Evolutionary conservation across 352 stramenopile genomes (phyloP).

Genomic region (Pythium sp.): DNA sequence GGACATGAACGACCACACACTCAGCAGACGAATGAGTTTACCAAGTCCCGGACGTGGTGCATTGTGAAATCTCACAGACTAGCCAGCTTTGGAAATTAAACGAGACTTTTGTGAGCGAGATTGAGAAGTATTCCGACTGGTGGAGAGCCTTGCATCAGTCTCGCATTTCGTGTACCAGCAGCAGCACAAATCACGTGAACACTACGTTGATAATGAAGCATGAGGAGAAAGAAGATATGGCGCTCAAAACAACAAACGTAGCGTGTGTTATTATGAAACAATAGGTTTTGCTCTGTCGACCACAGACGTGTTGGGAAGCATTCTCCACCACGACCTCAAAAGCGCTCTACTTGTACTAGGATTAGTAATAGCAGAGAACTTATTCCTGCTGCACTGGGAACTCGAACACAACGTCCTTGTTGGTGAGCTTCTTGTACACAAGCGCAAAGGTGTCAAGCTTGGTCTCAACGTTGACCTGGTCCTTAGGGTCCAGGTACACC

Average conservation of each 20-base stretch:
- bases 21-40: neutral
- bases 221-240: neutral
- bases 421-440: conserved; percentile 99
- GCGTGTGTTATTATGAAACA: conserved; percentile 8
- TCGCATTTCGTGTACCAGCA: neutral
- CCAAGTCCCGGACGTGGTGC: neutral
- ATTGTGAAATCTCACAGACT: neutral
- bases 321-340: neutral
- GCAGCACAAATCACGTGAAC: neutral
- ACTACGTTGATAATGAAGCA: neutral
- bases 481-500: conserved; percentile 98
- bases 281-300: conserved; percentile 47
- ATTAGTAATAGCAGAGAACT: conserved; percentile 24
- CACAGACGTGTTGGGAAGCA: conserved; percentile 21
- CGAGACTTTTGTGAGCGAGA: neutral
- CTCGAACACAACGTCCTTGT: conserved; percentile 99
- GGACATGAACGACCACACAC: neutral
- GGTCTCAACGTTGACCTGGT: conserved; percentile 99
- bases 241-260: conserved; percentile 11
- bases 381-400: conserved; percentile 92
- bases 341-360: neutral
- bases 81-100: neutral
- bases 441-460: conserved; percentile 99
- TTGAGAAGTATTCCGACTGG: neutral
- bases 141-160: neutral